Conservation (phyloP, 345 rosid species). For the Ceriops decandra region DNA sequence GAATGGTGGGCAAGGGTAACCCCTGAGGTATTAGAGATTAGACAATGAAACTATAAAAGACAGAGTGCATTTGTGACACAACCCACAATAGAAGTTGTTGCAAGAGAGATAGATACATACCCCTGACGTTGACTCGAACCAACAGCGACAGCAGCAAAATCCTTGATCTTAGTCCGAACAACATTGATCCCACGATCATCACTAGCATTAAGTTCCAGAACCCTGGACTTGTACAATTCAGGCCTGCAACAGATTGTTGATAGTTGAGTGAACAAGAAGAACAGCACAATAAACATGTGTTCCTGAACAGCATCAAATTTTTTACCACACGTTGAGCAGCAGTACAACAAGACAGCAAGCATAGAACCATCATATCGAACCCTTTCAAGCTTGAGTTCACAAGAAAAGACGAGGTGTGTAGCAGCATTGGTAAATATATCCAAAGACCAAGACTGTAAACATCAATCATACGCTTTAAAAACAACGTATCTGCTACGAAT, state of each 20-base stretch:
- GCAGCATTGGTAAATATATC: too few relatives aligned
- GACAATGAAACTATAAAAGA: background rate
- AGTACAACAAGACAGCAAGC: too few relatives aligned
- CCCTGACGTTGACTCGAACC: slow-evolving; percentile 66
- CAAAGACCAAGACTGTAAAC: background rate
- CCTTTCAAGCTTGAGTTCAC: too few relatives aligned
- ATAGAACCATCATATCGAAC: too few relatives aligned
- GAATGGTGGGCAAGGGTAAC: slow-evolving; percentile 85
- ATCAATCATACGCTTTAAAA: background rate
- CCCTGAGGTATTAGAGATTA: slow-evolving; percentile 40
- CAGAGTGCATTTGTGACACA: slow-evolving; percentile 1
- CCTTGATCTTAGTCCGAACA: slow-evolving; percentile 91
- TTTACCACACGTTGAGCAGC: background rate
- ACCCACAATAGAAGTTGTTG: background rate
- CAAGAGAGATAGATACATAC: slow-evolving; percentile 28
- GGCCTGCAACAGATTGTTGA: slow-evolving; percentile 48
- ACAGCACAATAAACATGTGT: background rate
- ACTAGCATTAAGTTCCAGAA: slow-evolving; percentile 95
- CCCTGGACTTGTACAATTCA: slow-evolving; percentile 87
- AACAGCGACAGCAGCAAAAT: slow-evolving; percentile 93
- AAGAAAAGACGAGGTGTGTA: too few relatives aligned
- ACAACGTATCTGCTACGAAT: too few relatives aligned
- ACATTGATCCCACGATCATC: slow-evolving; percentile 98
- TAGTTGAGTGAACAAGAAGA: background rate
- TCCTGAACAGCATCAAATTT: background rate